Conservation (phyloP, 2,329 filamentous ascomycete species). For the Coniochaeta ligniaria region DNA sequence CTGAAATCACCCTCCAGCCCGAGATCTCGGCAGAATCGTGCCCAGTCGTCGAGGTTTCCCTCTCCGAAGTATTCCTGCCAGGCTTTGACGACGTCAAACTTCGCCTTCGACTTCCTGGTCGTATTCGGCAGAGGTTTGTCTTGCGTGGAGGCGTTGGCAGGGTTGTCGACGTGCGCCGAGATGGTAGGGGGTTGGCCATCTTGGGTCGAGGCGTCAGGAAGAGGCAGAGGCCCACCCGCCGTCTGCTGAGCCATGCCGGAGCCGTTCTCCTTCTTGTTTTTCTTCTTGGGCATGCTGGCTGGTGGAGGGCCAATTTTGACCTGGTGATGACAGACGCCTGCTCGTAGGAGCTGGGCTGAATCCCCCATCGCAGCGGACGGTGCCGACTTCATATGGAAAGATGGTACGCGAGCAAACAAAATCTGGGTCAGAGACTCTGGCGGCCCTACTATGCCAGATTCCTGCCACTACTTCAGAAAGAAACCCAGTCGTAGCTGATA, state of each 20-base stretch:
- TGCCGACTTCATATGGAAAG: neutral
- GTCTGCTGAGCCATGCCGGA: neutral
- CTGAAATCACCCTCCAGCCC: conserved; percentile 25
- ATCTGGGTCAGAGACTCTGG: neutral
- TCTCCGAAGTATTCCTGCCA: conserved; percentile 24
- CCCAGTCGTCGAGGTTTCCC: conserved; percentile 32
- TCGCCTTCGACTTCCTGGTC: neutral
- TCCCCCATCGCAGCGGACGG: neutral
- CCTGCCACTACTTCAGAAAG: neutral
- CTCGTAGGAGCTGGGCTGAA: neutral
- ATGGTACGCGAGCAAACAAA: neutral
- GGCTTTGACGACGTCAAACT: conserved; percentile 1
- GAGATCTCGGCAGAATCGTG: conserved; percentile 35
- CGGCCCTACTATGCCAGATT: neutral
- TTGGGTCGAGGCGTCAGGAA: neutral
- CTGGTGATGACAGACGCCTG: neutral
- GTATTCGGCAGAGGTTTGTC: neutral
- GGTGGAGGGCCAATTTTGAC: neutral
- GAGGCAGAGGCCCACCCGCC: neutral
- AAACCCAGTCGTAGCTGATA: too few species aligned
- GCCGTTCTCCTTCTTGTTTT: neutral
- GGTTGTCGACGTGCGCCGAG: neutral
- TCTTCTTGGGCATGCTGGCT: neutral
- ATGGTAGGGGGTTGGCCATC: neutral
- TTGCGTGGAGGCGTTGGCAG: neutral